These are phyloP conservation scores for Diddensiella santjacobensis DNA, from an alignment of 805 yeast species.

Conservation along the genomic window DNA sequence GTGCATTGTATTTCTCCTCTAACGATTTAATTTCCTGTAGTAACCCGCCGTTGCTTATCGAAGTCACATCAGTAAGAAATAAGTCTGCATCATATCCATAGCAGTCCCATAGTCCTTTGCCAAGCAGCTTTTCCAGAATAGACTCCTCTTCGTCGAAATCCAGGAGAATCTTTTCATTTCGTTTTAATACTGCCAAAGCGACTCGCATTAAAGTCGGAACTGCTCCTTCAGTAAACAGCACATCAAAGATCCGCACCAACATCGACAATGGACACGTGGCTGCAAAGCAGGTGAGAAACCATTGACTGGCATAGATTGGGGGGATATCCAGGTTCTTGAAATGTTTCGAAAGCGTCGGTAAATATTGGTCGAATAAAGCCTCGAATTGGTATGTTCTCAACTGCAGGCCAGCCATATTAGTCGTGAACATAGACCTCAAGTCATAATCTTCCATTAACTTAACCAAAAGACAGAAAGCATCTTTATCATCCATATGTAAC, in stretches of 20 bases:
- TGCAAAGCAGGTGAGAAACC: constrained; percentile 61
- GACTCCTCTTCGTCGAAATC: constrained; percentile 40
- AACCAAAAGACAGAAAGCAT: constrained; percentile 49
- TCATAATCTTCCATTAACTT: constrained; percentile 58
- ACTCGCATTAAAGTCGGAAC: constrained; percentile 54
- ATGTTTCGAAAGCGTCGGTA: constrained; percentile 43
- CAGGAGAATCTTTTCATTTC: constrained; percentile 41
- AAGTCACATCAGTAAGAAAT: constrained; percentile 34
- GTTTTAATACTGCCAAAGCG: constrained; percentile 48
- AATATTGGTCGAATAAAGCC: constrained; percentile 38
- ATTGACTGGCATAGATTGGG: constrained; percentile 52
- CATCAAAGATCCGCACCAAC: constrained; percentile 49
- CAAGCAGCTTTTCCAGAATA: constrained; percentile 39
- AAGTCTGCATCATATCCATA: constrained; percentile 37
- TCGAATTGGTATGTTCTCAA: constrained; percentile 52
- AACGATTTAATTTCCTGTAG: background rate
- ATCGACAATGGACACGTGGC: constrained; percentile 56
- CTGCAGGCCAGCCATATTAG: constrained; percentile 52
- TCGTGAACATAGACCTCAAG: constrained; percentile 48
- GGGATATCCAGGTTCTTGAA: constrained; percentile 42
- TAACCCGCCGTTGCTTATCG: constrained; percentile 6
- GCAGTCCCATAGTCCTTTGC: constrained; percentile 41
- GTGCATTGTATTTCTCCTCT: background rate
- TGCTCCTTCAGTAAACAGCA: constrained; percentile 49
- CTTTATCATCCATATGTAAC: constrained; percentile 40